Evolutionary conservation across 1,284 basidiomycete genomes (phyloP), one percentile per base, ranked within the genome.

Genomic region (Ustilago hordei): DNA sequence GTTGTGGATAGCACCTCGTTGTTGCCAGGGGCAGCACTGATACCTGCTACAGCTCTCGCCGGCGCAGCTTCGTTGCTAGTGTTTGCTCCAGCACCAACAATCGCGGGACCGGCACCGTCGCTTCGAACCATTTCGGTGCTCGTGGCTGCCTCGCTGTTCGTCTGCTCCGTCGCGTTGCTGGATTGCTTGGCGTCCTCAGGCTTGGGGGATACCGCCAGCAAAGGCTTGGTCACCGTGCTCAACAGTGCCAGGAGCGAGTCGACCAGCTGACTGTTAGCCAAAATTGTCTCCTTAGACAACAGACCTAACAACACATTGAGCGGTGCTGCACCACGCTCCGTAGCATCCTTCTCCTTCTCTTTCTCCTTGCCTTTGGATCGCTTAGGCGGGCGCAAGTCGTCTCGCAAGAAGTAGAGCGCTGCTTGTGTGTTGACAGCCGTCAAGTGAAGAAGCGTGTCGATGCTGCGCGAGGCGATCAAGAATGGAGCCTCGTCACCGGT

Each of bases 401-500:
- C 84, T 34, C 79, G 75, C 64, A 86, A 61, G 67, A 85, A 86
- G 73, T 75, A 84, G n/a, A 76, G 59, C 1, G 84, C 81, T 38
- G 79, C 79, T 36, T 84, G 80, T 23, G 66, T 67, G 64, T 84
- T 85, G 45, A 68, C 68, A 17, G 66, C 59, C 0, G 83, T 80
- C 45, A 86, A 70, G 55, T 83, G 75, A 15, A 80, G 69, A 34
- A 86, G 66, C 35, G 79, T 81, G 56, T 85, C 84, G 55, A 86
- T 77, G 55, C 79, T 82, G 59, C 84, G 81, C 17, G 78, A 77
- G 2, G 84, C 84, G 31, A 86, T 84, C 66, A 86, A 70, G 70
- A 81, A 81, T 28, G 84, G 84, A 35, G 84, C 84, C 67, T 86
- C 84, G 34, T 84, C 84, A n/a, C 84, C 84, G 45, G 82, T 79